phyloP scores from a whole-genome alignment of 768 basidiomycete genomes.

The Kwoniella dendrophila region DNA sequence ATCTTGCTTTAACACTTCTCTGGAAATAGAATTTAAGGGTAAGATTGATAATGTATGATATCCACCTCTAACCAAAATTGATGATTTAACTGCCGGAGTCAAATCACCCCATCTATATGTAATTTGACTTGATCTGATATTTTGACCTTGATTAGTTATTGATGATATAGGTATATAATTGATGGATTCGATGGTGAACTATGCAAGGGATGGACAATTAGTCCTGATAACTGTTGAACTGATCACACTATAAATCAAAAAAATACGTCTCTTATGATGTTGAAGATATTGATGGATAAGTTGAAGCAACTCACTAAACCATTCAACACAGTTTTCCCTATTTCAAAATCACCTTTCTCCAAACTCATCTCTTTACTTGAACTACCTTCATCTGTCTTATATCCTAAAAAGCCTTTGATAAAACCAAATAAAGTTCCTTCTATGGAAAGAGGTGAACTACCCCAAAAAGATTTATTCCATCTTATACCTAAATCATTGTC shows the following conservation, averaged over 20 bases:
- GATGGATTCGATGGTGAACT: slow-evolving; percentile 11
- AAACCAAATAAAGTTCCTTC: slow-evolving; percentile 1
- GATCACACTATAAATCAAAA: no score
- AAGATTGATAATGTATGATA: slow-evolving; percentile 11
- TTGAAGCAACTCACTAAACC: slow-evolving; percentile 19
- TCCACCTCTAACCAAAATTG: slow-evolving; percentile 4
- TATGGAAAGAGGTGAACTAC: not conserved
- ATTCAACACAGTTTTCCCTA: slow-evolving; percentile 6
- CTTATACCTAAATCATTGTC: not conserved
- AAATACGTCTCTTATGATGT: no score
- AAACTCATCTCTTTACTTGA: not conserved
- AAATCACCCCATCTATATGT: slow-evolving; percentile 6
- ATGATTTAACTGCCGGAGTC: not conserved
- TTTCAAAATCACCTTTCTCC: not conserved
- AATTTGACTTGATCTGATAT: not conserved
- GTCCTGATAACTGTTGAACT: no score
- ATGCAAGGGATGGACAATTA: no score
- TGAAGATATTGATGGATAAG: no score
- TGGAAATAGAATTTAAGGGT: not conserved
- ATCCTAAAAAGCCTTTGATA: not conserved
- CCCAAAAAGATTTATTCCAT: slow-evolving; percentile 12
- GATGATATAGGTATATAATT: not conserved
- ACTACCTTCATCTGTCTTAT: not conserved
- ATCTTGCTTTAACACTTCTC: not conserved
- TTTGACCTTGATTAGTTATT: not conserved